These are phyloP conservation scores for Simmondsia chinensis DNA, from an alignment of 148 eudicot species.

Conservation along the genomic window DNA sequence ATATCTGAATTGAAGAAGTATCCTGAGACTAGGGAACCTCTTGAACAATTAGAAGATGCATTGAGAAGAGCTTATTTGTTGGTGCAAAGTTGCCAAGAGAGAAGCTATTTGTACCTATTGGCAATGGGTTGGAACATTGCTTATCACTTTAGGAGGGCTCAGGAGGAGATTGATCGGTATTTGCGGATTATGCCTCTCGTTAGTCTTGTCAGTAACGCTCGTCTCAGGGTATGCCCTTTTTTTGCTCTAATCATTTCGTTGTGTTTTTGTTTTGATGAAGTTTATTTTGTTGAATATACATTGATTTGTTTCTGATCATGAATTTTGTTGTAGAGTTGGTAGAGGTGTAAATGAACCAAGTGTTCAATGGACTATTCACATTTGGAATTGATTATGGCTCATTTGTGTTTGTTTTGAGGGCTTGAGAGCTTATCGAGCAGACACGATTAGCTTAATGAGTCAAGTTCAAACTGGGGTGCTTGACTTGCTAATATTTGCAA, in stretches of 20 bases:
- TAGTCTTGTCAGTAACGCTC: constrained; percentile 21
- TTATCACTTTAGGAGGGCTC: constrained; percentile 29
- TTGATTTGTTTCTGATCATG: no score
- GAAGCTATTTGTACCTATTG: constrained; percentile 27
- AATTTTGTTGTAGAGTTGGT: no score
- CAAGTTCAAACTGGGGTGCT: no score
- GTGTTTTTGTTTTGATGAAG: background rate
- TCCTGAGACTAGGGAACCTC: constrained; percentile 33
- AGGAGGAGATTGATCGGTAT: constrained; percentile 36
- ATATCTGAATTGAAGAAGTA: constrained; percentile 25
- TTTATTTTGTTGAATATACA: background rate
- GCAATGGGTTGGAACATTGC: constrained; percentile 46
- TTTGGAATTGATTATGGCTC: no score
- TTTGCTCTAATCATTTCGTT: background rate
- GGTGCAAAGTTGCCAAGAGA: constrained; percentile 25
- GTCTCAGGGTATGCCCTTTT: constrained; percentile 16
- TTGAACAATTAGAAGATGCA: constrained; percentile 33
- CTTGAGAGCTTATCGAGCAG: no score
- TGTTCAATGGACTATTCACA: no score
- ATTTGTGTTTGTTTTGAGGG: no score
- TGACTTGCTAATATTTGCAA: no score
- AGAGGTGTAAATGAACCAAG: no score
- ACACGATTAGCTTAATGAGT: no score
- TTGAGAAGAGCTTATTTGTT: constrained; percentile 26
- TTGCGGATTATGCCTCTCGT: constrained; percentile 29